A percentile compares a stretch with the other conserved stretches of the same genome.
These are phyloP conservation scores for Russula olivacea DNA, from an alignment of 768 basidiomycete genomes.

Conservation along the genomic window DNA sequence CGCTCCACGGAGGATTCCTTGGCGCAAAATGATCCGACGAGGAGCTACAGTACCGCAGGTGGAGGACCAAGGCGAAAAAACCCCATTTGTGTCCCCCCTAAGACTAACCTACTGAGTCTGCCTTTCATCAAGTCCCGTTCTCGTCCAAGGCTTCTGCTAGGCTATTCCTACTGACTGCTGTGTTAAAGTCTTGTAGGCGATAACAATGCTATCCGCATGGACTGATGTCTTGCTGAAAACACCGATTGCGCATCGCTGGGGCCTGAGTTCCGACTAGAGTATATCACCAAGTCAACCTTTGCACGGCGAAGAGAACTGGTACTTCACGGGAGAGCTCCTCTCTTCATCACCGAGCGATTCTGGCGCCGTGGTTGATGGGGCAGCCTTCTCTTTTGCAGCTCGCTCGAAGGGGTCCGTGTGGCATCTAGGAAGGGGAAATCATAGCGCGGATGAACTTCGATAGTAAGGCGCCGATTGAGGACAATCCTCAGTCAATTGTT, in stretches of 20 bases:
- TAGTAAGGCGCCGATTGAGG: neutral
- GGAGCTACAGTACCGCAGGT: neutral
- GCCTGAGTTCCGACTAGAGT: neutral
- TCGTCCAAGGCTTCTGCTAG: neutral
- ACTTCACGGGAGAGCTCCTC: neutral
- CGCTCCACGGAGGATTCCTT: neutral
- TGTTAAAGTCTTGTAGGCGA: neutral
- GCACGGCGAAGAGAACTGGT: neutral
- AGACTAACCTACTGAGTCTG: neutral
- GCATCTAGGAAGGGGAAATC: conserved; percentile 43
- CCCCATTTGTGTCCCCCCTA: neutral
- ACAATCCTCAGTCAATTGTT: neutral
- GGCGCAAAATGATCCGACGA: neutral
- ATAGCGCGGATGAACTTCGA: neutral
- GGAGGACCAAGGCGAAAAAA: neutral
- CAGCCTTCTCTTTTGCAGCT: conserved; percentile 36
- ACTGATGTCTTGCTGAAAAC: neutral
- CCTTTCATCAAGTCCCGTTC: neutral
- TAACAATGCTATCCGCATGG: neutral
- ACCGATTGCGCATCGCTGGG: neutral
- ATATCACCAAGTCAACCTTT: neutral
- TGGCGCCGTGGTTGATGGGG: neutral
- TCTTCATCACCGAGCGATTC: neutral
- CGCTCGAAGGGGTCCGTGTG: conserved; percentile 52
- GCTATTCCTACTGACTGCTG: neutral